A percentile compares a stretch with the other conserved stretches of the same genome.
Evolutionary conservation across 352 stramenopile genomes (phyloP).

Genomic region (Pythium guiyangense): DNA sequence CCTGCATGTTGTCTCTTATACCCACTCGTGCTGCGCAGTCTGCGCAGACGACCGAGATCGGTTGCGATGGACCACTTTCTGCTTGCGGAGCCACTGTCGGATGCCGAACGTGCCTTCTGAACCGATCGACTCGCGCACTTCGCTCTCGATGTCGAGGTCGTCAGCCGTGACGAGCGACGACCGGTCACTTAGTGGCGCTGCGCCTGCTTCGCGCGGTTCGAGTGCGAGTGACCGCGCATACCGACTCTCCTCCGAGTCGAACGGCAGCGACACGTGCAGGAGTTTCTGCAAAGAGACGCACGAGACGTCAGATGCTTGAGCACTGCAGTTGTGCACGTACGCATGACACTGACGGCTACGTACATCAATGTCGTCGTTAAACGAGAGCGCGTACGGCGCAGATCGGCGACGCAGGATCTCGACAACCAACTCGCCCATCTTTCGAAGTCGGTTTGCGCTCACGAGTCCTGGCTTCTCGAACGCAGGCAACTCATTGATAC

Average conservation of each 20-base stretch:
- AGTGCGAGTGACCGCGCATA: constrained; percentile 70
- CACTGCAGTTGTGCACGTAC: not conserved
- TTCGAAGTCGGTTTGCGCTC: constrained; percentile 66
- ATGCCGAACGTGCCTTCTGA: constrained; percentile 72
- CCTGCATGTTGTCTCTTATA: constrained; percentile 36
- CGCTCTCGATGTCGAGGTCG: constrained; percentile 70
- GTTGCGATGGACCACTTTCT: constrained; percentile 77
- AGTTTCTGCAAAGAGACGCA: constrained; percentile 32
- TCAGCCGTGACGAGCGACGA: constrained; percentile 39
- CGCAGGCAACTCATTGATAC: constrained; percentile 71
- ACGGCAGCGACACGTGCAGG: constrained; percentile 66
- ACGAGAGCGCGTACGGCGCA: constrained; percentile 55
- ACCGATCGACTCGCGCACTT: constrained; percentile 76
- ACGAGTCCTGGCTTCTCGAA: constrained; percentile 65
- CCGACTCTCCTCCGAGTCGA: constrained; percentile 67
- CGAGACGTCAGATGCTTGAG: not conserved
- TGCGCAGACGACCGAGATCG: constrained; percentile 56
- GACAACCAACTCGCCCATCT: constrained; percentile 67
- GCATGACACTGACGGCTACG: constrained; percentile 15
- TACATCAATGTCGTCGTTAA: constrained; percentile 59
- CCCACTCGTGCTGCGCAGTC: constrained; percentile 60
- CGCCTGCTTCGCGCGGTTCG: constrained; percentile 68
- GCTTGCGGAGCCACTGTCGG: constrained; percentile 79
- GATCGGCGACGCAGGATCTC: constrained; percentile 78
- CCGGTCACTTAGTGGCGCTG: constrained; percentile 53